These are phyloP conservation scores for Leishmania martiniquensis DNA, from an alignment of 208 protist genomes.

Conservation along the genomic window DNA sequence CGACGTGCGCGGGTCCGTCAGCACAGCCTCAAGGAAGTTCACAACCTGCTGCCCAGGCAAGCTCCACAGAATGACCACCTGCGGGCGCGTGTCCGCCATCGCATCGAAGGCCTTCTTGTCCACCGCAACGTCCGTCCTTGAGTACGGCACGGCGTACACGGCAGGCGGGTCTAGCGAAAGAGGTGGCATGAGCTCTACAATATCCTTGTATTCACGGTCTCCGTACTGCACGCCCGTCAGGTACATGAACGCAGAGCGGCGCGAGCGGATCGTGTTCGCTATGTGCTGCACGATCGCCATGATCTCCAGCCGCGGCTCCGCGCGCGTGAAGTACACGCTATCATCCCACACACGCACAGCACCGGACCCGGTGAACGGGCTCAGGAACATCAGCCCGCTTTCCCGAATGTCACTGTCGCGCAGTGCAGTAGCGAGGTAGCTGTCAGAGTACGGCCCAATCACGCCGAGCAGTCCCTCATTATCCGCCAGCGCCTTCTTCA, in stretches of 20 bases:
- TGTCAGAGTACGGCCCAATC: constrained; percentile 14
- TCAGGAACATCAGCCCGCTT: constrained; percentile 33
- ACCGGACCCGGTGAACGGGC: constrained; percentile 21
- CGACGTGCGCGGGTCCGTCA: constrained; percentile 39
- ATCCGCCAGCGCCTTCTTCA: not conserved
- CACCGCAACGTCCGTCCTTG: constrained; percentile 5
- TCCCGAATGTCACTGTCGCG: not conserved
- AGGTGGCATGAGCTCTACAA: constrained; percentile 4
- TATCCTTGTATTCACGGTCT: constrained; percentile 26
- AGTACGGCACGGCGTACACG: constrained; percentile 31
- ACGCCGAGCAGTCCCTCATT: constrained; percentile 20
- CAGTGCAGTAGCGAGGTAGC: not conserved
- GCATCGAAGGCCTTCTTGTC: constrained; percentile 33
- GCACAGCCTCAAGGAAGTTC: constrained; percentile 30
- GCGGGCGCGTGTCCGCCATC: constrained; percentile 47
- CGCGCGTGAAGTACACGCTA: constrained; percentile 35
- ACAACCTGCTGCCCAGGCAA: constrained; percentile 19
- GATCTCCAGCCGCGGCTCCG: constrained; percentile 39
- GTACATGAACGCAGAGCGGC: constrained; percentile 66
- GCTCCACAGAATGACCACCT: constrained; percentile 55
- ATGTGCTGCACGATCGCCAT: constrained; percentile 39
- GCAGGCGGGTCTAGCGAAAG: constrained; percentile 10
- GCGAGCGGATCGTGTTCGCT: constrained; percentile 17
- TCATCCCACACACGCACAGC: constrained; percentile 25
- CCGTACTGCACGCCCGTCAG: constrained; percentile 38